phyloP scores from a whole-genome alignment of 208 protist genomes.

The Kentomonas sorsogonicus region DNA sequence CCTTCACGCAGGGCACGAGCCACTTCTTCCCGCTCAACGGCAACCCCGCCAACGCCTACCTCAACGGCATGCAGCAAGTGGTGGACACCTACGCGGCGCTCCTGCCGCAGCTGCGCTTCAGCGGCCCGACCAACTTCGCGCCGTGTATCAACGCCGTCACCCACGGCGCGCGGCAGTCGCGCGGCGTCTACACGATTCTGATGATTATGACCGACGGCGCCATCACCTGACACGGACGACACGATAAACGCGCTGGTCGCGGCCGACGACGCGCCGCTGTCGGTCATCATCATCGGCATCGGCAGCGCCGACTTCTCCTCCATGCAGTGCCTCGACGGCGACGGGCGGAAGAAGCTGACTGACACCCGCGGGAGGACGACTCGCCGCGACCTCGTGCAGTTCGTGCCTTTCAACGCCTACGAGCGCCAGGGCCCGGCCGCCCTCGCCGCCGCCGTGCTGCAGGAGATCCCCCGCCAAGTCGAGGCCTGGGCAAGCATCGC shows the following conservation, averaged over 20 bases:
- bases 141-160: slow-evolving; percentile 24
- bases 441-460: slow-evolving; percentile 45
- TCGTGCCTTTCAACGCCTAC: slow-evolving; percentile 62
- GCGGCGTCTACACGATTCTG: slow-evolving; percentile 73
- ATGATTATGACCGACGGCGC: slow-evolving; percentile 90
- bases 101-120: slow-evolving; percentile 30
- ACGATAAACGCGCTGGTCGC: slow-evolving; percentile 71
- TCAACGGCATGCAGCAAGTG: slow-evolving; percentile 47
- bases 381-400: slow-evolving; percentile 63
- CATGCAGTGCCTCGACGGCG: slow-evolving; percentile 87
- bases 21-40: slow-evolving; percentile 55
- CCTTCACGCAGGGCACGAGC: slow-evolving; percentile 28
- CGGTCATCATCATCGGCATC: slow-evolving; percentile 91
- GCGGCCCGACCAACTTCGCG: slow-evolving; percentile 67
- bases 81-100: slow-evolving; percentile 40
- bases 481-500: slow-evolving; percentile 26
- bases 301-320: slow-evolving; percentile 80
- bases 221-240: slow-evolving; percentile 69
- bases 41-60: slow-evolving; percentile 29
- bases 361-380: slow-evolving; percentile 3
- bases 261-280: slow-evolving; percentile 68
- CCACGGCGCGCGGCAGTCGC: slow-evolving; percentile 17
- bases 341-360: slow-evolving; percentile 41
- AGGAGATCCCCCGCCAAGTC: slow-evolving; percentile 48
- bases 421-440: slow-evolving; percentile 16